Percentiles rank a stretch among this genome's conserved stretches.
Conservation (phyloP, 148 eudicot genomes). For the Rhododendron williamsianum region DNA sequence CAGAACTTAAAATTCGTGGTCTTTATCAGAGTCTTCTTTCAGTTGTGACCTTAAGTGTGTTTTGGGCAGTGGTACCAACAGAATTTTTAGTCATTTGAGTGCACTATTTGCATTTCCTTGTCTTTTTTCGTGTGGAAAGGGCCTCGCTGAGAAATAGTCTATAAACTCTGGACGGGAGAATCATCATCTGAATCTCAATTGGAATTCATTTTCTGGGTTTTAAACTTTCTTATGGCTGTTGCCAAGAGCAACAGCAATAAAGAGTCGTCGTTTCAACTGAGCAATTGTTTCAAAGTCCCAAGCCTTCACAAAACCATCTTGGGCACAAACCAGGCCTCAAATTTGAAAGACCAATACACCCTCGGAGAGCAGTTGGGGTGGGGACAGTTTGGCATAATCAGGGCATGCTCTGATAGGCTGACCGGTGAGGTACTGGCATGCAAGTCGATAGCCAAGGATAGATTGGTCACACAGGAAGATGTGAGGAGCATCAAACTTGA, state of each 20-base stretch:
- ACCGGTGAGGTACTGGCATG: conserved; percentile 70
- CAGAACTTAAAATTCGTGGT: conserved; percentile 8
- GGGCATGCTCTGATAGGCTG: conserved; percentile 56
- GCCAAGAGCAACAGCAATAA: conserved; percentile 37
- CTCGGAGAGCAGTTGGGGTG: conserved; percentile 68
- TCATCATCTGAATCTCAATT: conserved; percentile 13
- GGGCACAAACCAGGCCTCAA: conserved; percentile 43
- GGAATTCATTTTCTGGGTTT: conserved; percentile 5
- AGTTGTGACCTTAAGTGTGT: not conserved
- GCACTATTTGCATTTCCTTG: not conserved
- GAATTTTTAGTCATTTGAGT: not conserved
- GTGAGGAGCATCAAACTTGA: conserved; percentile 70
- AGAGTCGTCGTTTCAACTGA: conserved; percentile 19
- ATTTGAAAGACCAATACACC: conserved; percentile 48
- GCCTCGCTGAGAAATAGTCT: not conserved
- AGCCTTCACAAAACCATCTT: conserved; percentile 49
- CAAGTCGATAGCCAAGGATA: conserved; percentile 71
- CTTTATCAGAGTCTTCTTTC: not conserved
- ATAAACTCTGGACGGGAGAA: not conserved
- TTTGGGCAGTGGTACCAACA: not conserved
- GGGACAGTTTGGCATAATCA: conserved; percentile 81
- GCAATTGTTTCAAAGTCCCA: conserved; percentile 40
- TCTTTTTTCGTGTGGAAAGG: not conserved
- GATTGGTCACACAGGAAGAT: conserved; percentile 69
- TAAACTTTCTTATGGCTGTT: conserved; percentile 48